Evolutionary conservation across 2,329 filamentous ascomycete species (phyloP).

Genomic region (Penicillium sp.): DNA sequence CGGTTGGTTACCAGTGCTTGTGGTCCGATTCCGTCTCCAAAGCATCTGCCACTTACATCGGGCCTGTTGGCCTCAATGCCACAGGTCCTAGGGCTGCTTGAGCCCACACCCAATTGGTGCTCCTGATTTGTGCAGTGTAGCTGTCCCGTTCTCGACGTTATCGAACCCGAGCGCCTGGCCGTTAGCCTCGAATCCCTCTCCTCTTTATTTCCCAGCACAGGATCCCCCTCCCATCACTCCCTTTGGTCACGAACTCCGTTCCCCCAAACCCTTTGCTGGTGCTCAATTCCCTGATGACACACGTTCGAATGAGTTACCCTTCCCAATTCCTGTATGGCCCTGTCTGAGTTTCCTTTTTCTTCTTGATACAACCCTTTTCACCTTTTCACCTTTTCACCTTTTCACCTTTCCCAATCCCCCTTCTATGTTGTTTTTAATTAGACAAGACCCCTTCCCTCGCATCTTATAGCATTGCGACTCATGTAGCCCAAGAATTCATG

Average conservation of each 20-base stretch:
- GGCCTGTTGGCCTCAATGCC: background rate
- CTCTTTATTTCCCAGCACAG: constrained; percentile 11
- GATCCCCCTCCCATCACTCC: constrained; percentile 5
- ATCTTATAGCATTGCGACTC: constrained; percentile 32
- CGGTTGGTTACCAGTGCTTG: constrained; percentile 1
- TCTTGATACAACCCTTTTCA: constrained; percentile 26
- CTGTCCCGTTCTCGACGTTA: background rate
- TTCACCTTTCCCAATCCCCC: constrained; percentile 21
- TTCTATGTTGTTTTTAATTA: constrained; percentile 38
- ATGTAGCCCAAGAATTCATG: constrained; percentile 42
- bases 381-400: constrained; percentile 27
- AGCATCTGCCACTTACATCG: background rate
- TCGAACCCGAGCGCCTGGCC: background rate
- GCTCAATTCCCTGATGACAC: constrained; percentile 19
- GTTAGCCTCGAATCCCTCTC: background rate
- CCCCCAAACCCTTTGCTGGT: constrained; percentile 13
- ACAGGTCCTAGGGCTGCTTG: background rate
- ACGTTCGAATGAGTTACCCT: constrained; percentile 18
- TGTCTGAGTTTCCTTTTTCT: constrained; percentile 10
- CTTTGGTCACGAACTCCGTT: constrained; percentile 9
- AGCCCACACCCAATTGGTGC: background rate
- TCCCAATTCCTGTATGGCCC: constrained; percentile 12
- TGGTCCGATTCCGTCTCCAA: background rate
- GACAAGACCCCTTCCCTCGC: constrained; percentile 33
- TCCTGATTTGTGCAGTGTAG: background rate